Evolutionary conservation across 768 basidiomycete genomes (phyloP).

Genomic region (Psilocybe azurescens): DNA sequence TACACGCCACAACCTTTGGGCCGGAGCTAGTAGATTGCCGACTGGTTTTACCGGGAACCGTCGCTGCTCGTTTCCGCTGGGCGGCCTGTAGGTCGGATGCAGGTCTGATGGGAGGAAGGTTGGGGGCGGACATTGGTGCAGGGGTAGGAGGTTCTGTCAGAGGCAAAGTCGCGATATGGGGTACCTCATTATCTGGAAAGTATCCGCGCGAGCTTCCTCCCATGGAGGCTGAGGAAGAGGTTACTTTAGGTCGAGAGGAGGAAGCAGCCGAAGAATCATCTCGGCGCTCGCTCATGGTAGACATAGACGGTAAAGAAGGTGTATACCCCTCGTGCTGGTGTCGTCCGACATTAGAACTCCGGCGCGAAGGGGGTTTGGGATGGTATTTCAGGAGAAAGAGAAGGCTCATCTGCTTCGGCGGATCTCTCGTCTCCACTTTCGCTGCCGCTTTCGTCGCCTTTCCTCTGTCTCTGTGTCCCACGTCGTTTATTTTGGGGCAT

Average conservation of each 20-base stretch:
- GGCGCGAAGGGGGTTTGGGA: conserved; percentile 51
- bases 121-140: conserved; percentile 65
- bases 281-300: conserved; percentile 48
- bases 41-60: conserved; percentile 65
- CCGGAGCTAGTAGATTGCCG: conserved; percentile 71
- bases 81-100: conserved; percentile 71
- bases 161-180: conserved; percentile 74
- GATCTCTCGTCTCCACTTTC: conserved; percentile 68
- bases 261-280: conserved; percentile 40
- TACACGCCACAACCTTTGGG: conserved; percentile 87
- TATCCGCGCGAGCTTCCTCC: conserved; percentile 37
- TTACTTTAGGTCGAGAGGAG: conserved; percentile 41
- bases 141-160: conserved; percentile 62
- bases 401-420: conserved; percentile 52
- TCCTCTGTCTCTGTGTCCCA: conserved; percentile 58
- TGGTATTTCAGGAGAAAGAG: conserved; percentile 64
- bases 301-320: conserved; percentile 44
- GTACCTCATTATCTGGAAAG: conserved; percentile 68
- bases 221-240: conserved; percentile 10
- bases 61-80: conserved; percentile 72
- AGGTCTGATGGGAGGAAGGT: conserved; percentile 67
- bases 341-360: conserved; percentile 50
- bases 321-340: conserved; percentile 42
- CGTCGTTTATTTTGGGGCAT: conserved; percentile 80
- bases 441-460: conserved; percentile 71